These are phyloP conservation scores for Kwoniella sp. DNA, from an alignment of 768 basidiomycete species.

Conservation along the genomic window DNA sequence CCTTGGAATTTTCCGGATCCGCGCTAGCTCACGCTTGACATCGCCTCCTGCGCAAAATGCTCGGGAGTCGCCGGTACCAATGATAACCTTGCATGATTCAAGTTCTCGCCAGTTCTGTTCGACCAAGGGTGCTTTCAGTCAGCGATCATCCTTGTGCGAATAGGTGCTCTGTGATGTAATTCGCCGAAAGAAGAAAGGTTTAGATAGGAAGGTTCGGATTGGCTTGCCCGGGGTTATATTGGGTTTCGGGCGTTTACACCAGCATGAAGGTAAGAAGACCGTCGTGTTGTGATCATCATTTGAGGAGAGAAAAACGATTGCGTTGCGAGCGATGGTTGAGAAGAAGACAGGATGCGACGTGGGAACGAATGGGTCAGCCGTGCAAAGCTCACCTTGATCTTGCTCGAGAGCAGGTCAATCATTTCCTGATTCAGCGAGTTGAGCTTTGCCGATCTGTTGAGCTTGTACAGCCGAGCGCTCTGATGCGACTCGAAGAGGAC, in stretches of 20 bases:
- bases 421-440: conserved; percentile 82
- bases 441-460: conserved; percentile 77
- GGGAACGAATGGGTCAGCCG: too few relatives aligned
- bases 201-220: not conserved
- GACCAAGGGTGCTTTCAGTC: not conserved
- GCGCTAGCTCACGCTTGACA: conserved; percentile 77
- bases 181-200: not conserved
- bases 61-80: conserved; percentile 60
- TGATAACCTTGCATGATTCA: conserved; percentile 46
- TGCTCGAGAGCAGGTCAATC: conserved; percentile 69
- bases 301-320: not conserved
- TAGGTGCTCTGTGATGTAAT: not conserved
- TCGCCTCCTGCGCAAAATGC: conserved; percentile 97
- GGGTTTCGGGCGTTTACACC: conserved; percentile 25
- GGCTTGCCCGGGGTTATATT: conserved; percentile 10
- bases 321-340: too few relatives aligned
- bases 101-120: conserved; percentile 45
- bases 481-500: conserved; percentile 45
- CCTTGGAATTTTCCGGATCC: not conserved
- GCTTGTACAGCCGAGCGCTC: conserved; percentile 65
- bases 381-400: conserved; percentile 70
- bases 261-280: conserved; percentile 19
- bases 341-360: too few relatives aligned
- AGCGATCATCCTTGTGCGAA: not conserved
- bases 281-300: conserved; percentile 24